Conservation (phyloP, 2,329 filamentous ascomycete genomes). For the Dothistroma septosporum region DNA sequence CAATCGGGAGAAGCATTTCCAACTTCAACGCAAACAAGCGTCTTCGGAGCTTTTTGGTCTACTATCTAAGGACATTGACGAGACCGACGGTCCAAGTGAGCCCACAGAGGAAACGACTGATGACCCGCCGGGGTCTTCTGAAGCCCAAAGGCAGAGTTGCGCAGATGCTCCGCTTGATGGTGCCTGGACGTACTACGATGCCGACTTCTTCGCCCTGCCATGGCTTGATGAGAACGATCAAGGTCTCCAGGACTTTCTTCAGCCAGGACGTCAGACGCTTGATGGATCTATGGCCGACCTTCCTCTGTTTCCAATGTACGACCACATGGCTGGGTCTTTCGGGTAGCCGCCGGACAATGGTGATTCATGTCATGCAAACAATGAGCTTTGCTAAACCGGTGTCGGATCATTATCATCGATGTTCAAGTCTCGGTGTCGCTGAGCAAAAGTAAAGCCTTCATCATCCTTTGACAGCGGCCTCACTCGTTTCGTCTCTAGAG, state of each 20-base stretch:
- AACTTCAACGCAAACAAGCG: slow-evolving; percentile 24
- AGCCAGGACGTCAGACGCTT: slow-evolving; percentile 24
- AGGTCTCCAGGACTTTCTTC: slow-evolving; percentile 29
- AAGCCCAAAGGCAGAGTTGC: not conserved
- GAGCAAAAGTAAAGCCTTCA: not conserved
- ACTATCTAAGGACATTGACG: slow-evolving; percentile 3
- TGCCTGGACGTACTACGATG: slow-evolving; percentile 26
- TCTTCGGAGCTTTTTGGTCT: slow-evolving; percentile 30
- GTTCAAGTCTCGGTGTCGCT: not conserved
- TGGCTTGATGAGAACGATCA: slow-evolving; percentile 28
- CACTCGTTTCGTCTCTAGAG: slow-evolving; percentile 48
- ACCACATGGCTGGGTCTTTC: slow-evolving; percentile 17
- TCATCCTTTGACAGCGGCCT: slow-evolving; percentile 17
- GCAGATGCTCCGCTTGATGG: not conserved
- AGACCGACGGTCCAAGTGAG: not conserved
- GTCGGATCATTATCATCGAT: too few species aligned
- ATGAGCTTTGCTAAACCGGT: too few species aligned
- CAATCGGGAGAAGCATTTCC: slow-evolving; percentile 22
- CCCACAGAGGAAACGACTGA: not conserved
- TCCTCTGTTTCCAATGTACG: slow-evolving; percentile 28
- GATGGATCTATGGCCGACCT: slow-evolving; percentile 25
- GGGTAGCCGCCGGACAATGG: not conserved
- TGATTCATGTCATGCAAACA: too few species aligned
- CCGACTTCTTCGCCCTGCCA: slow-evolving; percentile 27
- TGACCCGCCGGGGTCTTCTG: not conserved